Evolutionary conservation across 495 filamentous ascomycete species (phyloP).

Genomic region (Massariosphaeria phaeospora): DNA sequence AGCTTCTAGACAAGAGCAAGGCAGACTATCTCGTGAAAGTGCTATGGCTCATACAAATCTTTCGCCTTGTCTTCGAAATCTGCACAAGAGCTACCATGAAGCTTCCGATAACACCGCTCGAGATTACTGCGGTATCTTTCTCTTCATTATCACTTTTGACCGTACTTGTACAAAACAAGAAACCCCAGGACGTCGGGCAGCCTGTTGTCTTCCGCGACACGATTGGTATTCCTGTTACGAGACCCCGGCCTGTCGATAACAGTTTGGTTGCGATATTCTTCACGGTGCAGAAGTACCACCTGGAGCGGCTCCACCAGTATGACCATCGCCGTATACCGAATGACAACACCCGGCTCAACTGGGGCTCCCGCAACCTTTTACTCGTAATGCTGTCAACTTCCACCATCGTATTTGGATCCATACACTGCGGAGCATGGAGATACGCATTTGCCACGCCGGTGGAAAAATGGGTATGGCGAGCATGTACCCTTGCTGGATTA

Average conservation of each 20-base stretch:
- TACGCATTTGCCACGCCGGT: not conserved
- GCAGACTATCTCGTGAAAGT: conserved; percentile 4
- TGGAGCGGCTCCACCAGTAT: no score
- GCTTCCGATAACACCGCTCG: conserved; percentile 14
- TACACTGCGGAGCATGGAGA: not conserved
- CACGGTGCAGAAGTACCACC: not conserved
- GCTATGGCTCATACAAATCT: conserved; percentile 1
- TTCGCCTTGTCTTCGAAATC: not conserved
- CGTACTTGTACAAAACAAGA: not conserved
- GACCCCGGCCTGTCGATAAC: not conserved
- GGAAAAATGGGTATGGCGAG: not conserved
- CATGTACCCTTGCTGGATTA: not conserved
- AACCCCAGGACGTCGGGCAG: conserved; percentile 6
- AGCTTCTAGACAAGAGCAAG: conserved; percentile 15
- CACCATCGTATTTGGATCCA: not conserved
- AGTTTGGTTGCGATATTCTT: not conserved
- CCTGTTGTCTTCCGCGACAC: not conserved
- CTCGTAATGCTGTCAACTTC: not conserved
- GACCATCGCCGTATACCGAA: no score
- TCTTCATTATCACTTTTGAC: conserved; percentile 3
- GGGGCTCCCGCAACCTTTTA: not conserved
- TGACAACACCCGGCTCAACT: not conserved
- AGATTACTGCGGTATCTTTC: conserved; percentile 16
- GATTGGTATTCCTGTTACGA: not conserved
- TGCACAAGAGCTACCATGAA: not conserved